Conservation (phyloP, 2,329 filamentous ascomycete genomes). For the Xylaria sp. region DNA sequence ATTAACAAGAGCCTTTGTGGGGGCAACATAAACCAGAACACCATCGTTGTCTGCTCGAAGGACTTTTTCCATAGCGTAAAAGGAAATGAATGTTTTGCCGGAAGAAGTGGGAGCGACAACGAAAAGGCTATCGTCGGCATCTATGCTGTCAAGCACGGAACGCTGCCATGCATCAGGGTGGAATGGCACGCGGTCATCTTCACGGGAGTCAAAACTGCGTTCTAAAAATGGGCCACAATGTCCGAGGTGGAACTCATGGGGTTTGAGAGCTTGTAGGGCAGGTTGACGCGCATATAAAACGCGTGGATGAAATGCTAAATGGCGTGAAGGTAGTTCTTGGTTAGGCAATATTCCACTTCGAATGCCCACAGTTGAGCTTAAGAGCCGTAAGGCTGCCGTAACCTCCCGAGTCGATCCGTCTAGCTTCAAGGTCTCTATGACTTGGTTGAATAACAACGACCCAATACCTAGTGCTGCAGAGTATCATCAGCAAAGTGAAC, state of each 20-base stretch:
- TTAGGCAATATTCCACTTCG: slow-evolving; percentile 4
- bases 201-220: slow-evolving; percentile 70
- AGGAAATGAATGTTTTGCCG: slow-evolving; percentile 84
- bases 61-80: slow-evolving; percentile 82
- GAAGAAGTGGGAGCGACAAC: slow-evolving; percentile 80
- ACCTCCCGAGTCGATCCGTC: slow-evolving; percentile 26
- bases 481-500: background rate
- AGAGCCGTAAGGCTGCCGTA: slow-evolving; percentile 7
- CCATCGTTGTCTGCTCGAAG: slow-evolving; percentile 71
- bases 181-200: slow-evolving; percentile 72
- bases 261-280: background rate
- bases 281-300: background rate
- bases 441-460: slow-evolving; percentile 32
- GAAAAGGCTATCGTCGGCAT: slow-evolving; percentile 71
- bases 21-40: slow-evolving; percentile 78
- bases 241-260: slow-evolving; percentile 66
- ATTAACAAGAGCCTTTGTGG: slow-evolving; percentile 82
- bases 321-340: slow-evolving; percentile 10
- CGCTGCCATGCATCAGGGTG: slow-evolving; percentile 79
- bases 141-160: slow-evolving; percentile 74
- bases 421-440: slow-evolving; percentile 19
- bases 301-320: slow-evolving; percentile 18
- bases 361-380: slow-evolving; percentile 23
- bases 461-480: slow-evolving; percentile 19
- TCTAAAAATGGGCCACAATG: slow-evolving; percentile 77